Percentiles rank a stretch among this genome's conserved stretches.
Conservation (phyloP, 129 eudicot species). For the Escallonia rubra region DNA sequence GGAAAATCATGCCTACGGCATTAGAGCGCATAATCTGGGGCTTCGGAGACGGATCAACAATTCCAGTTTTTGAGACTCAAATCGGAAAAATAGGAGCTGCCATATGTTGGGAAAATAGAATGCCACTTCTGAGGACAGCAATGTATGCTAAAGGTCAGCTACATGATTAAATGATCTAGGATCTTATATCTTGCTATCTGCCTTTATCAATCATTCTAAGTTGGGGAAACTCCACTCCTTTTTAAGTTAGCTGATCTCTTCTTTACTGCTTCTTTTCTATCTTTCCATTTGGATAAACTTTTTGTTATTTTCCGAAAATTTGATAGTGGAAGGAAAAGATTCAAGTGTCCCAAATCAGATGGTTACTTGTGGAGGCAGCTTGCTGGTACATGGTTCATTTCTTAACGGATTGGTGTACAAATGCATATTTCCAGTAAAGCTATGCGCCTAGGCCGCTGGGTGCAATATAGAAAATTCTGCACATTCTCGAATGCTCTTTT, state of each 20-base stretch:
- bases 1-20: conserved; percentile 91
- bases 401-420: too few species aligned
- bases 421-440: too few species aligned
- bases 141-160: conserved; percentile 88
- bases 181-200: not conserved
- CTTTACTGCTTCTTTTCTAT: not conserved
- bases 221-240: not conserved
- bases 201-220: not conserved
- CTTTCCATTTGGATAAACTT: not conserved
- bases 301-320: not conserved
- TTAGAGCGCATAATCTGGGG: conserved; percentile 97
- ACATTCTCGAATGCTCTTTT: too few species aligned
- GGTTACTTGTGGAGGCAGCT: too few species aligned
- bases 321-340: too few species aligned
- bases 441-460: too few species aligned
- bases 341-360: too few species aligned
- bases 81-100: conserved; percentile 96
- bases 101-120: conserved; percentile 98
- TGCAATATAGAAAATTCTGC: too few species aligned
- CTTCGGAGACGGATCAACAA: conserved; percentile 90
- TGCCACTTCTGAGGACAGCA: conserved; percentile 92
- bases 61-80: conserved; percentile 84
- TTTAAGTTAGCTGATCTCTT: not conserved
- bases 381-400: too few species aligned
- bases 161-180: not conserved